Evolutionary conservation across 768 basidiomycete species (phyloP).

Genomic region (Coprinellus micaceus): DNA sequence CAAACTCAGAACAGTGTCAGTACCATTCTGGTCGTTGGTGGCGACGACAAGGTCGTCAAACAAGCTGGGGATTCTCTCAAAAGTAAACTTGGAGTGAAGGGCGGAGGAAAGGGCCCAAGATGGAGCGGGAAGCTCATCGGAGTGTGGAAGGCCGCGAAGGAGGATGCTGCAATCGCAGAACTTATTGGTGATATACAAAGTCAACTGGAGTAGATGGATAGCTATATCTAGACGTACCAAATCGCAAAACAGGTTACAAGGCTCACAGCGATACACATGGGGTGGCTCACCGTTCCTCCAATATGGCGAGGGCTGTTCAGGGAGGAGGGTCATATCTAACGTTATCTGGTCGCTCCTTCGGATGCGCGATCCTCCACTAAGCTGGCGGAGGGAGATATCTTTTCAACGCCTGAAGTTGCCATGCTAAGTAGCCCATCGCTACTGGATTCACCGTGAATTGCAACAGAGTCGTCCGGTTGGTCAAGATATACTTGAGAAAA

Average conservation of each 20-base stretch:
- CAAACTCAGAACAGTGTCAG: conserved; percentile 48
- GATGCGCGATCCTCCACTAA: not conserved
- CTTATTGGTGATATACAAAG: conserved; percentile 26
- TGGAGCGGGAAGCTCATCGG: conserved; percentile 78
- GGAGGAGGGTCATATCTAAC: no score
- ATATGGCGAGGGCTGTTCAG: no score
- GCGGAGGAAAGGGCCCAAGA: conserved; percentile 70
- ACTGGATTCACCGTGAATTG: not conserved
- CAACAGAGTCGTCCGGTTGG: not conserved
- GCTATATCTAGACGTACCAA: not conserved
- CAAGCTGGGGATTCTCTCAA: conserved; percentile 55
- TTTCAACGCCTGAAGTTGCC: not conserved
- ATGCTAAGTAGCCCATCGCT: not conserved
- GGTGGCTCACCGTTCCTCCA: no score
- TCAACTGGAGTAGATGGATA: not conserved
- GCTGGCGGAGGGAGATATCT: not conserved
- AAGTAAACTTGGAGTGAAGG: conserved; percentile 58
- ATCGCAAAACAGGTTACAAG: not conserved
- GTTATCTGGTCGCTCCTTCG: not conserved
- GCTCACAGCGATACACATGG: not conserved
- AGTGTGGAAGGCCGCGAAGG: conserved; percentile 53
- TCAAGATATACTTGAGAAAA: not conserved
- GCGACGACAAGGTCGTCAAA: conserved; percentile 58
- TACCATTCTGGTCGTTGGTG: conserved; percentile 58
- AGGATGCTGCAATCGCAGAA: conserved; percentile 36